phyloP scores from a whole-genome alignment of 495 filamentous ascomycete genomes.

The Clavariopsis aquatica region DNA sequence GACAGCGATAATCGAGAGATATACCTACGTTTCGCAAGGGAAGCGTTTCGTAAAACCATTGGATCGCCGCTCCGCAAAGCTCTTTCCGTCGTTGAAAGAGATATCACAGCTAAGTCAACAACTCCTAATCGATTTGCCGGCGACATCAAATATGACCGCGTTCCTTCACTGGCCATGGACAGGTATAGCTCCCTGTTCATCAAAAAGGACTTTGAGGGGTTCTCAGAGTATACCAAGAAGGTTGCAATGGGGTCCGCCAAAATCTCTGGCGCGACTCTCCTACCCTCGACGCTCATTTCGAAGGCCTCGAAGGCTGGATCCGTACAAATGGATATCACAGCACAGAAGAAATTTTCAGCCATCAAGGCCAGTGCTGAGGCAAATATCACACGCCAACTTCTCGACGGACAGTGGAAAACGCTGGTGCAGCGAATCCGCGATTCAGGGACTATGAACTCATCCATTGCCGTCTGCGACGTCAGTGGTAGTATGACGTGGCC shows the following conservation, averaged over 20 bases:
- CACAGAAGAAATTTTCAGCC: not conserved
- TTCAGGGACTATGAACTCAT: constrained; percentile 47
- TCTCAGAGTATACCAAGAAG: constrained; percentile 46
- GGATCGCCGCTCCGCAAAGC: constrained; percentile 48
- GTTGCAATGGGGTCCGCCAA: constrained; percentile 43
- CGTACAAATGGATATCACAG: not conserved
- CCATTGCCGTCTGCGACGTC: constrained; percentile 53
- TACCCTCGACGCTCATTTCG: constrained; percentile 48
- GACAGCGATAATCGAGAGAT: constrained; percentile 41
- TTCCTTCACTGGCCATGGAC: constrained; percentile 54
- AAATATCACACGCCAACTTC: constrained; percentile 35
- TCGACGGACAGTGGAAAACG: constrained; percentile 51
- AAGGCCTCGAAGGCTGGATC: not conserved
- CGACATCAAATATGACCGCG: constrained; percentile 51
- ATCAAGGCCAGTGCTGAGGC: constrained; percentile 25
- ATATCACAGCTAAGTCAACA: constrained; percentile 33
- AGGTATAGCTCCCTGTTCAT: constrained; percentile 49
- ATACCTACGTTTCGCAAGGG: constrained; percentile 52
- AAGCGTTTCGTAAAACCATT: constrained; percentile 46
- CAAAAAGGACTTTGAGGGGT: constrained; percentile 48
- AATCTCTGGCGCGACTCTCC: constrained; percentile 51
- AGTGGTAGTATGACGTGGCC: constrained; percentile 48
- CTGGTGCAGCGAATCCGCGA: constrained; percentile 53
- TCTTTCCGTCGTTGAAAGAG: constrained; percentile 51
- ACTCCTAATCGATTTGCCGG: constrained; percentile 41